phyloP scores from a whole-genome alignment of 1,284 basidiomycete genomes.

The Malassezia brasiliensis region DNA sequence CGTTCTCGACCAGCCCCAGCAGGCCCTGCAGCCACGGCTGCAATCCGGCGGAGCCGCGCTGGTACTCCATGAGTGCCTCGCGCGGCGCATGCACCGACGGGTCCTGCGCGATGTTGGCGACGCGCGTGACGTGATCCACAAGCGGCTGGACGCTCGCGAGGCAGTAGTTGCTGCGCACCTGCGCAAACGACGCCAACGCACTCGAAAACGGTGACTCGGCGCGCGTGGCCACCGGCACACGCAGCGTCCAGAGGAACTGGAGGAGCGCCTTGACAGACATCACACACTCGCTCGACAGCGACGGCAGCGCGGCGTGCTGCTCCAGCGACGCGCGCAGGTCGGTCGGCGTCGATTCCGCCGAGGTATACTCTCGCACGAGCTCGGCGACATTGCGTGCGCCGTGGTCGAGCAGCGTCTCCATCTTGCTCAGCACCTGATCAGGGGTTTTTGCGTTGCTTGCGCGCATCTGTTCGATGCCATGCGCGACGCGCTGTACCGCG shows the following conservation, averaged over 20 bases:
- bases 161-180: constrained; percentile 9
- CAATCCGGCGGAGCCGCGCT: constrained; percentile 20
- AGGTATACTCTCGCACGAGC: constrained; percentile 35
- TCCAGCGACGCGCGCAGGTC: constrained; percentile 18
- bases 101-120: constrained; percentile 4
- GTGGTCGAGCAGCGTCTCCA: constrained; percentile 38
- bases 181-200: constrained; percentile 4
- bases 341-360: constrained; percentile 32
- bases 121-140: not conserved
- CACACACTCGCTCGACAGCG: constrained; percentile 23
- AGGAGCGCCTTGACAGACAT: constrained; percentile 25
- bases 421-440: constrained; percentile 34
- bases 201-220: not conserved
- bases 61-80: constrained; percentile 14
- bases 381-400: constrained; percentile 35
- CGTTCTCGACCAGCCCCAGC: constrained; percentile 32
- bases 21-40: constrained; percentile 27
- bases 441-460: constrained; percentile 25
- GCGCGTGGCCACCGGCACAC: not conserved
- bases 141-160: not conserved
- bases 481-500: constrained; percentile 35
- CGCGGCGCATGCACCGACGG: constrained; percentile 6
- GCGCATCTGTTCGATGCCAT: constrained; percentile 30
- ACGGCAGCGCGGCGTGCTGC: constrained; percentile 10
- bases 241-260: constrained; percentile 16